Percentiles rank a stretch among this genome's conserved stretches.
Conservation (phyloP, 2,329 filamentous ascomycete genomes). For the Dactylellina drechsleri region DNA sequence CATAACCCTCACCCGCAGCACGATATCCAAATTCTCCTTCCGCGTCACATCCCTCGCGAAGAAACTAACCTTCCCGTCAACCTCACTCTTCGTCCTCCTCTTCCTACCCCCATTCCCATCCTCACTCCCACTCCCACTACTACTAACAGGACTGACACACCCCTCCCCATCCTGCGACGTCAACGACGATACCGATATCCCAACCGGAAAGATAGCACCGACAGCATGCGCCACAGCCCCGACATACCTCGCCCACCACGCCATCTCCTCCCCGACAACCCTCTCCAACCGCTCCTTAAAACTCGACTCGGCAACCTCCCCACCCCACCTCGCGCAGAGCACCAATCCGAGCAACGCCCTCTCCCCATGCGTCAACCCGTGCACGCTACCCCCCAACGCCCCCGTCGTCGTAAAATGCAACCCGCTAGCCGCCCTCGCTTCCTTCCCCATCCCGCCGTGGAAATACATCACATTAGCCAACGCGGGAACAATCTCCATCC, state of each 20-base stretch:
- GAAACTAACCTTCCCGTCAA: conserved; percentile 61
- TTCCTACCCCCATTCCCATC: conserved; percentile 57
- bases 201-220: conserved; percentile 71
- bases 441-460: conserved; percentile 67
- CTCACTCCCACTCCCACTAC: conserved; percentile 61
- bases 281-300: conserved; percentile 68
- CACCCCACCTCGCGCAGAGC: conserved; percentile 78
- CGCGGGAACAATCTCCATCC: conserved; percentile 66
- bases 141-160: conserved; percentile 44
- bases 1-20: conserved; percentile 64
- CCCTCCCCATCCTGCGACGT: conserved; percentile 4
- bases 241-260: conserved; percentile 74
- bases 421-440: conserved; percentile 72
- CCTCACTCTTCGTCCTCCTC: conserved; percentile 63
- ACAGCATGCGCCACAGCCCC: conserved; percentile 71
- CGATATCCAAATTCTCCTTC: conserved; percentile 62
- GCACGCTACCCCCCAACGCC: conserved; percentile 70
- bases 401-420: conserved; percentile 78
- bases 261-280: conserved; percentile 67
- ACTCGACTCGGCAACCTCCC: conserved; percentile 69
- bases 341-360: conserved; percentile 77
- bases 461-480: conserved; percentile 71
- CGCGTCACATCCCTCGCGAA: conserved; percentile 41
- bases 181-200: conserved; percentile 62
- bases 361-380: conserved; percentile 78